Evolutionary conservation across 495 filamentous ascomycete genomes (phyloP).

Genomic region (Hypoxylon fragiforme): DNA sequence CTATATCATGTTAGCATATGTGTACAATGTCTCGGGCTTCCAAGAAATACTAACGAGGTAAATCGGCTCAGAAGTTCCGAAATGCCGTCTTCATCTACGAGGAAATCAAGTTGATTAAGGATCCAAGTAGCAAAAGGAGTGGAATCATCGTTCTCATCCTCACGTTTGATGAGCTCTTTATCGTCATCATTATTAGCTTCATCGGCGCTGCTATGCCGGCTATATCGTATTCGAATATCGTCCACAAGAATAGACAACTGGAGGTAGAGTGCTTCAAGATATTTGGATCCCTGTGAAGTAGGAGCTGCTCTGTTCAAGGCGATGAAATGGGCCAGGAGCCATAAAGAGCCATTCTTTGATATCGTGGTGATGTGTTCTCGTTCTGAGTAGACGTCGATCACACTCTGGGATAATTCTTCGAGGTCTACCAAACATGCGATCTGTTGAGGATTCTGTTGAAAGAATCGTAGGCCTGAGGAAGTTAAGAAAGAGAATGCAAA

Average conservation of each 20-base stretch:
- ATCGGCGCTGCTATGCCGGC: neutral
- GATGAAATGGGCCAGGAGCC: constrained; percentile 82
- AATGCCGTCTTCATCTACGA: constrained; percentile 47
- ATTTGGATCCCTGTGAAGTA: constrained; percentile 54
- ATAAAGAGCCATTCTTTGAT: constrained; percentile 55
- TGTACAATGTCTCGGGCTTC: constrained; percentile 29
- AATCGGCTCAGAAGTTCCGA: constrained; percentile 43
- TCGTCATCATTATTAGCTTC: neutral
- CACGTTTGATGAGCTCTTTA: constrained; percentile 21
- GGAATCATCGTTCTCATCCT: constrained; percentile 28
- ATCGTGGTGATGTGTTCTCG: neutral
- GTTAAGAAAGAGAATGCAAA: constrained; percentile 47
- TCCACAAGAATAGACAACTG: constrained; percentile 36
- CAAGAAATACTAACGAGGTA: constrained; percentile 40
- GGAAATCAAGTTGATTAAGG: constrained; percentile 36
- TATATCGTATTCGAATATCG: constrained; percentile 45
- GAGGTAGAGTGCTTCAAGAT: constrained; percentile 60
- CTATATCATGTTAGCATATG: constrained; percentile 25
- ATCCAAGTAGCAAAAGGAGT: constrained; percentile 39
- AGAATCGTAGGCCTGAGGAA: constrained; percentile 20
- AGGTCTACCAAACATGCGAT: constrained; percentile 28
- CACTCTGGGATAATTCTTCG: constrained; percentile 37
- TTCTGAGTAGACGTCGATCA: constrained; percentile 27
- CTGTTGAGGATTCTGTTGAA: constrained; percentile 14
- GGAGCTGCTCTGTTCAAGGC: constrained; percentile 64